Evolutionary conservation across 2,329 filamentous ascomycete genomes (phyloP).

Genomic region (Aspergillus flavus): DNA sequence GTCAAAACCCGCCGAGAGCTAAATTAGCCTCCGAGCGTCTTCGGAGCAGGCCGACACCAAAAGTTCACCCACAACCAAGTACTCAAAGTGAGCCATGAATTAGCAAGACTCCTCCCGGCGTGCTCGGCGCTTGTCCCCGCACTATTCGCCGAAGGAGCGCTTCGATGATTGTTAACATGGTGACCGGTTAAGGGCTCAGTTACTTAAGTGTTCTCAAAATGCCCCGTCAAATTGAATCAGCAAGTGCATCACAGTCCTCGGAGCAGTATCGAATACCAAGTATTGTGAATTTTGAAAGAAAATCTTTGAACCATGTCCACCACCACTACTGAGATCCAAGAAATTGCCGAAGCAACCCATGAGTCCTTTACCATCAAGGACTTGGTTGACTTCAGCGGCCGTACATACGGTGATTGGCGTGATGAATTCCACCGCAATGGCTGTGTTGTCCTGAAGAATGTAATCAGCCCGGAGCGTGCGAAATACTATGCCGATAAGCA

Average conservation of each 20-base stretch:
- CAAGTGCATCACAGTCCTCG: neutral
- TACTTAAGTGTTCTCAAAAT: neutral
- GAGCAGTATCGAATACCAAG: neutral
- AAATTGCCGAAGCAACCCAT: conserved; percentile 12
- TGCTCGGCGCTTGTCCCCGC: neutral
- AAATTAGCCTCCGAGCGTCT: neutral
- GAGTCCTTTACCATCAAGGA: conserved; percentile 14
- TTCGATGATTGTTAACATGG: neutral
- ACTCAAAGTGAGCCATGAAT: neutral
- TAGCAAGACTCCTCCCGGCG: neutral
- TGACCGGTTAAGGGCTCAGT: neutral
- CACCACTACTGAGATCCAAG: conserved; percentile 14
- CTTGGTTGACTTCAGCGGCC: conserved; percentile 16
- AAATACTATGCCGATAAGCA: conserved; percentile 45
- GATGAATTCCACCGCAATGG: conserved; percentile 47
- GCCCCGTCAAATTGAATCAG: neutral
- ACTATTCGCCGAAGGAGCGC: neutral
- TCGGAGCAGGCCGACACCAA: neutral
- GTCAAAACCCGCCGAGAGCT: neutral
- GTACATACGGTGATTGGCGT: conserved; percentile 41
- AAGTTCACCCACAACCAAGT: neutral
- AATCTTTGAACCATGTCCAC: conserved; percentile 15
- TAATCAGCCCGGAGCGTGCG: conserved; percentile 41
- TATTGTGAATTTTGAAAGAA: neutral
- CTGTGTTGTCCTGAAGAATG: conserved; percentile 45